Evolutionary conservation across 805 yeast species (phyloP).

Genomic region (Sugiyamaella americana): DNA sequence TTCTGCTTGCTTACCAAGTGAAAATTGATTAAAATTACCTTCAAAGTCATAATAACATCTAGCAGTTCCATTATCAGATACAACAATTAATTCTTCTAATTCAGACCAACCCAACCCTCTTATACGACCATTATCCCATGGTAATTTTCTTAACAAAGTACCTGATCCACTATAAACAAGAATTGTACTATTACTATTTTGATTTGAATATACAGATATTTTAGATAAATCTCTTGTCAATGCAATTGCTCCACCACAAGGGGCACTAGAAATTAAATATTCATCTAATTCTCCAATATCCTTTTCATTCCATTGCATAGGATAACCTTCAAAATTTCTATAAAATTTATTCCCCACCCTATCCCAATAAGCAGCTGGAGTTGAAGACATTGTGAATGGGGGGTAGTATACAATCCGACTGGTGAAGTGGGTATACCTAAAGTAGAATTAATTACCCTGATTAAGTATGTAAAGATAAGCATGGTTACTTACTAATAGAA

Average conservation of each 20-base stretch:
- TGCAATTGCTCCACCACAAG: slow-evolving; percentile 53
- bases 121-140: slow-evolving; percentile 46
- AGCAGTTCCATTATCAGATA: slow-evolving; percentile 46
- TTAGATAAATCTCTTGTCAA: slow-evolving; percentile 30
- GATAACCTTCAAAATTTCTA: slow-evolving; percentile 52
- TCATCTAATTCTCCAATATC: slow-evolving; percentile 23
- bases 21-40: slow-evolving; percentile 57
- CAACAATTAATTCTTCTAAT: slow-evolving; percentile 51
- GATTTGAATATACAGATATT: slow-evolving; percentile 16
- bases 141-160: slow-evolving; percentile 19
- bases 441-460: neutral
- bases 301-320: slow-evolving; percentile 46
- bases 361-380: slow-evolving; percentile 54
- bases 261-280: slow-evolving; percentile 40
- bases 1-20: slow-evolving; percentile 34
- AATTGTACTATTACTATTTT: slow-evolving; percentile 19
- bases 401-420: neutral
- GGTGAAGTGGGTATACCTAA: neutral
- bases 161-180: slow-evolving; percentile 32
- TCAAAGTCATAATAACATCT: slow-evolving; percentile 60
- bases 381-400: slow-evolving; percentile 12
- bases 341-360: slow-evolving; percentile 66
- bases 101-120: slow-evolving; percentile 48
- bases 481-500: neutral
- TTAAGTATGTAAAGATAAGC: neutral